A percentile compares a stretch with the other conserved stretches of the same genome.
phyloP scores from a whole-genome alignment of 805 yeast genomes.

The Lipomyces sp. region DNA sequence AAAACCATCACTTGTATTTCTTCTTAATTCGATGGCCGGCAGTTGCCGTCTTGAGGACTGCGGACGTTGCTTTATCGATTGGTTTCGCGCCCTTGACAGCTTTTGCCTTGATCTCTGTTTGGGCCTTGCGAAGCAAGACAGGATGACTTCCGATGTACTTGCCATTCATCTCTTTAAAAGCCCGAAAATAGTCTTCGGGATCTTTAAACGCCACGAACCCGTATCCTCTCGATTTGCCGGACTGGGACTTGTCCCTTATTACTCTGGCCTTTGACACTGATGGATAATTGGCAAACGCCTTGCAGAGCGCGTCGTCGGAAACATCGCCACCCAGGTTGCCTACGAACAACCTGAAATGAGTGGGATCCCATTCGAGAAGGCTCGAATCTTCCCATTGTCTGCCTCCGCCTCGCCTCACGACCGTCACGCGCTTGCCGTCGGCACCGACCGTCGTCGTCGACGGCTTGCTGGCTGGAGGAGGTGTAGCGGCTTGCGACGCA shows the following conservation, averaged over 20 bases:
- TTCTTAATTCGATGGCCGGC: not conserved
- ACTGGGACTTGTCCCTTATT: constrained; percentile 54
- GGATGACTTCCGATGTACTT: constrained; percentile 78
- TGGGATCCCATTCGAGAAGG: constrained; percentile 67
- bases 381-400: constrained; percentile 55
- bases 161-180: constrained; percentile 77
- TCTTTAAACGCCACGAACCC: constrained; percentile 74
- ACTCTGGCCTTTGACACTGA: constrained; percentile 64
- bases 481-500: constrained; percentile 5
- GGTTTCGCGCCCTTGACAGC: constrained; percentile 27
- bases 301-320: constrained; percentile 58
- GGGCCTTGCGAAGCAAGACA: constrained; percentile 68
- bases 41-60: constrained; percentile 14
- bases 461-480: constrained; percentile 6
- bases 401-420: constrained; percentile 54
- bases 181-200: constrained; percentile 68
- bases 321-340: constrained; percentile 77
- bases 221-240: constrained; percentile 63
- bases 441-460: constrained; percentile 11
- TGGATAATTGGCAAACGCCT: constrained; percentile 59
- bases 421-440: constrained; percentile 40
- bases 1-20: not conserved
- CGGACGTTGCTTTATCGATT: constrained; percentile 26
- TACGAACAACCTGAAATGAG: constrained; percentile 71
- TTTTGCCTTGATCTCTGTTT: constrained; percentile 34